Base-by-base conservation (phyloP, 108 stramenopile genomes). In the Cyclotella atomus region DNA sequence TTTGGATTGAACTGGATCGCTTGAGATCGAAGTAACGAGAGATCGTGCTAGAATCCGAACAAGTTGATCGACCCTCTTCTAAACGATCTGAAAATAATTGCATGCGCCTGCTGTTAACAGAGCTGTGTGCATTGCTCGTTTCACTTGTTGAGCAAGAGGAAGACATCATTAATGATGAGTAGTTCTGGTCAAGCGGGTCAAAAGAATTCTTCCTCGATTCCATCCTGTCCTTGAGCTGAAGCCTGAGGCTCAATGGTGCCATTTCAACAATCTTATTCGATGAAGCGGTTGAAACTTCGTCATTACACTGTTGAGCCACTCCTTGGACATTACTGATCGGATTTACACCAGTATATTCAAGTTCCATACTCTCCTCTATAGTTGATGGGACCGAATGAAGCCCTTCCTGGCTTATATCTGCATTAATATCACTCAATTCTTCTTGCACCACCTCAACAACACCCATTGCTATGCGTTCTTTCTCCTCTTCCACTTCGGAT, bases 81-180 rank as follows among this genome's bases (percentile, higher is more conserved):
- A n/a, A 30, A 30, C 56, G 29, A 57, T 57, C 29, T 52, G 52
- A 19, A 52, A 52, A 52, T 23, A 52, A 23, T 2, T 52, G 2
- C 29, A 29, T 57, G 12, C 56, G 56, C n/a, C 56, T 57, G 12
- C 30, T 57, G 29, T 30, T 57, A 2, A 57, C 29, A 15, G 56
- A 57, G 28, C n/a, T 32, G 17, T 10, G n/a, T 57, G 28, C 28
- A 30, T 7, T 32, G 56, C 56, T 57, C 32, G 15, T 30, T 57
- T 57, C 56, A n/a, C 30, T 29, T 9, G 56, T 32, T 15, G 56
- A 57, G 28, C 30, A 29, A 32, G 29, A 57, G 9, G 56, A 29
- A 29, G 56, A 57, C 5, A 57, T 57, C 29, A 57, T n/a, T n/a
- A n/a, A 30, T n/a, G 56, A 57, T 3, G 56, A 19, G 56, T 57